Evolutionary conservation across 1,284 basidiomycete genomes (phyloP).

Genomic region (Tilletia setariae): DNA sequence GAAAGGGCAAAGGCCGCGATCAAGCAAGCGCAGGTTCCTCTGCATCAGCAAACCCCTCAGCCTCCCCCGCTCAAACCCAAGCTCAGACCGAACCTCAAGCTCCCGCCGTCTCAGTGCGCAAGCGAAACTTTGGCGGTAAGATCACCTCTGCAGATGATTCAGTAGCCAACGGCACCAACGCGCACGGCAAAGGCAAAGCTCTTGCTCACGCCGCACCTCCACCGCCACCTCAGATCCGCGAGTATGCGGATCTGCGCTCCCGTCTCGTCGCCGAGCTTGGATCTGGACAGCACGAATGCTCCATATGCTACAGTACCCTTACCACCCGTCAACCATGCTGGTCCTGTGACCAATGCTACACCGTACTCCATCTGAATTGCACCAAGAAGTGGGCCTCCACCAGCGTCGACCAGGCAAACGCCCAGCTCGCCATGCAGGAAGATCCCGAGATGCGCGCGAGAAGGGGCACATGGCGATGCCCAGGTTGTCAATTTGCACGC

Average conservation of each 20-base stretch:
- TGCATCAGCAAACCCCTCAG: neutral
- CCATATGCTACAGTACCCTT: conserved; percentile 49
- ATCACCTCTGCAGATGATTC: neutral
- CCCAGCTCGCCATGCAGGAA: conserved; percentile 51
- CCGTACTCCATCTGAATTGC: conserved; percentile 48
- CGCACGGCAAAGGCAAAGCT: conserved; percentile 8
- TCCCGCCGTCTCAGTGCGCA: neutral
- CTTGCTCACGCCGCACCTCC: neutral
- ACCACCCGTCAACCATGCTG: conserved; percentile 42
- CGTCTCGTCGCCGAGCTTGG: conserved; percentile 47
- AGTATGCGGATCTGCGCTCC: conserved; percentile 47
- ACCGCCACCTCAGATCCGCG: conserved; percentile 16
- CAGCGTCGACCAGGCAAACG: conserved; percentile 48
- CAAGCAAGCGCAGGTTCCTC: neutral
- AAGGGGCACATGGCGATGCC: conserved; percentile 49
- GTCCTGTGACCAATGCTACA: conserved; percentile 50
- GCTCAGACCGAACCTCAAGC: neutral
- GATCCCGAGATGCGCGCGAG: conserved; percentile 43
- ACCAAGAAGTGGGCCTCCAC: conserved; percentile 49
- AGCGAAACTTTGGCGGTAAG: conserved; percentile 9
- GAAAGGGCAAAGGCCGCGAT: neutral
- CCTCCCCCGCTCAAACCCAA: neutral
- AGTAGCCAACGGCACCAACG: neutral
- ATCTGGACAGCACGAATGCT: conserved; percentile 48
- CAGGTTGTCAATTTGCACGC: conserved; percentile 47